Evolutionary conservation across 495 filamentous ascomycete genomes (phyloP).

Genomic region (Hypoxylon perforatum): DNA sequence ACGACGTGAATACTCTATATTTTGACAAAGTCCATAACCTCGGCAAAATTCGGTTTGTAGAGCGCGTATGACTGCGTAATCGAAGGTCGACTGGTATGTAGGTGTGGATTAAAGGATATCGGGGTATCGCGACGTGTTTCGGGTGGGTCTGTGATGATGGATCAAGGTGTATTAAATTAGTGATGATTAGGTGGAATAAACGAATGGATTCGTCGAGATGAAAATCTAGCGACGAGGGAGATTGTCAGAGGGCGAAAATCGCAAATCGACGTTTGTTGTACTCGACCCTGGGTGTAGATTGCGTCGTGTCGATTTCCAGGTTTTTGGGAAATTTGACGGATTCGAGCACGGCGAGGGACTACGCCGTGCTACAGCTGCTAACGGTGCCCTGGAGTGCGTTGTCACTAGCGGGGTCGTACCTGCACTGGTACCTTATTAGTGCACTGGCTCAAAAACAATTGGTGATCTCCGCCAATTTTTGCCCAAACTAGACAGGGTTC

Average conservation of each 20-base stretch:
- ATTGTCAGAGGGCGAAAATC: slow-evolving; percentile 22
- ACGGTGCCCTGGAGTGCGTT: slow-evolving; percentile 27
- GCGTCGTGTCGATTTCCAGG: slow-evolving; percentile 25
- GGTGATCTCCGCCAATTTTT: slow-evolving; percentile 36
- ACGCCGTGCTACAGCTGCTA: slow-evolving; percentile 25
- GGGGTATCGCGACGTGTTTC: slow-evolving; percentile 31
- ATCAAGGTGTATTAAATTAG: slow-evolving; percentile 5
- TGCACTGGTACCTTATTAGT: slow-evolving; percentile 41
- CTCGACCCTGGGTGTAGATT: slow-evolving; percentile 14
- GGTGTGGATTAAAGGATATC: background rate
- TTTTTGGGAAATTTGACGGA: slow-evolving; percentile 33
- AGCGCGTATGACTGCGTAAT: background rate
- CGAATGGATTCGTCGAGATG: slow-evolving; percentile 29
- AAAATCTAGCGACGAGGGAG: slow-evolving; percentile 7
- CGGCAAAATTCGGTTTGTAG: slow-evolving; percentile 16
- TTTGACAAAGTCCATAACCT: slow-evolving; percentile 38
- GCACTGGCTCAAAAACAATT: slow-evolving; percentile 20
- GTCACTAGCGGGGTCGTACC: slow-evolving; percentile 37
- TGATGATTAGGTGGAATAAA: slow-evolving; percentile 31
- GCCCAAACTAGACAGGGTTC: slow-evolving; percentile 26
- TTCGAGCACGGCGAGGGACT: slow-evolving; percentile 23
- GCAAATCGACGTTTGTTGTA: slow-evolving; percentile 20
- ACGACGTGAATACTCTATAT: slow-evolving; percentile 30
- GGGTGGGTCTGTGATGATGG: slow-evolving; percentile 1
- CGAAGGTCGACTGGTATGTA: slow-evolving; percentile 12